Evolutionary conservation across 108 stramenopile genomes (phyloP).

Genomic region (Nannochloropsis salina): DNA sequence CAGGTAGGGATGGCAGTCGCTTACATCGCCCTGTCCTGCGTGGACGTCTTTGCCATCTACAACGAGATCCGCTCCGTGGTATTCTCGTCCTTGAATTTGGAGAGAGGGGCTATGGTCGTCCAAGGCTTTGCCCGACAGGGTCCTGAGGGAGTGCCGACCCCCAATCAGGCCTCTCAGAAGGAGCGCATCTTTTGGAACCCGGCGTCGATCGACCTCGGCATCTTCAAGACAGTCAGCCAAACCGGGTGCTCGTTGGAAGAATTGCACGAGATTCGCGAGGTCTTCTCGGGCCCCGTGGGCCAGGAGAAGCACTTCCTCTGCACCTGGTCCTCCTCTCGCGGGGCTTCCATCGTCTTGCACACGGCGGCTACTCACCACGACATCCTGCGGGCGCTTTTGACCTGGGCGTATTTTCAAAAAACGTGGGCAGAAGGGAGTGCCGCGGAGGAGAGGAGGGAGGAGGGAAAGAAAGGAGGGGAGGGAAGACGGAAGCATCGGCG

Average conservation of each 20-base stretch:
- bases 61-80: conserved; percentile 70
- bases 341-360: background rate
- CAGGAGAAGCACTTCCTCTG: background rate
- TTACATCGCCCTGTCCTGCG: conserved; percentile 63
- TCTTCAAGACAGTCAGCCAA: background rate
- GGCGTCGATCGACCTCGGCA: background rate
- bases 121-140: conserved; percentile 34
- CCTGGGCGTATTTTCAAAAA: background rate
- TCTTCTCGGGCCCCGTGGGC: background rate
- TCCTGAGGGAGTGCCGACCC: conserved; percentile 28
- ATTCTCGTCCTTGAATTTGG: conserved; percentile 75
- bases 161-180: conserved; percentile 33
- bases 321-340: background rate
- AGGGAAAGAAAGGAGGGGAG: background rate
- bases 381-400: background rate
- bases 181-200: conserved; percentile 20
- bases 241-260: background rate
- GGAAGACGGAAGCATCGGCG: background rate
- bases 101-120: conserved; percentile 64
- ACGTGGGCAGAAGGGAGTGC: background rate
- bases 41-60: conserved; percentile 81
- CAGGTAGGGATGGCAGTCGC: conserved; percentile 29
- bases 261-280: background rate
- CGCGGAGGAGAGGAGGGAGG: background rate
- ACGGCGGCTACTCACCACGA: background rate